Base-by-base conservation (phyloP, 2,329 filamentous ascomycete genomes). In the Beauveria bassiana region DNA sequence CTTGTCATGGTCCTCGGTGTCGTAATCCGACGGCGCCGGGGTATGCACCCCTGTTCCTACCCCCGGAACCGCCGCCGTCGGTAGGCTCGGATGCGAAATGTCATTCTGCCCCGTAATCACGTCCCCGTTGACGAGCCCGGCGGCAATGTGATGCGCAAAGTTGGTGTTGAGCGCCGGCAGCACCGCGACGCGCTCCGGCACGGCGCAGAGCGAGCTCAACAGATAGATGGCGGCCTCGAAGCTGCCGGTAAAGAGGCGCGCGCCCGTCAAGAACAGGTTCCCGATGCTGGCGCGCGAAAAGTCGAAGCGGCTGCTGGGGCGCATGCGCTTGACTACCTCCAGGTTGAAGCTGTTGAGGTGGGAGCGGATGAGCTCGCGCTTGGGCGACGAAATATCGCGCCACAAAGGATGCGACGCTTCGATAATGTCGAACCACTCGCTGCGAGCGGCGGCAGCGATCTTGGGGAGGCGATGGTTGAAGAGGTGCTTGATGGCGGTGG, bases 201-300 rank as follows among this genome's bases (percentile, higher is more conserved):
- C 89, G n/a, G 85, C 86, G 70, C 93, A 96, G 65, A 97, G 90
- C 67, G 88, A 89, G 56, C 89, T 89, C 5, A 98, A 82, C 2
- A 98, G 83, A 71, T 96, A 96, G 64, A 98, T 95, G 47, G 91
- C 91, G 7, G 89, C 90, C 73, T 98, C 95, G 66, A 98, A 93
- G 62, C 89, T 93, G 38, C 93, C 93, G 1, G 91, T 92, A 75
- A 97, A 97, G 12, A 98, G 82, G 1, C 93, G 85, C 0, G 91
- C 93, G 1, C 92, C 93, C 0, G 90, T 92, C 53, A 93, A 76
- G 69, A 93, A 93, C 22, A 93, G 75, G 69, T 93, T 93, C 9
- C 90, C 90, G 9, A 93, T 84, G 65, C 87, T 89, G 9, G 90
- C 88, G 12, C 85, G 84, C 6, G 87, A 86, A 69, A 91, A 93